Base-by-base conservation (phyloP, 2,329 filamentous ascomycete species). In the Beauveria varroae region DNA sequence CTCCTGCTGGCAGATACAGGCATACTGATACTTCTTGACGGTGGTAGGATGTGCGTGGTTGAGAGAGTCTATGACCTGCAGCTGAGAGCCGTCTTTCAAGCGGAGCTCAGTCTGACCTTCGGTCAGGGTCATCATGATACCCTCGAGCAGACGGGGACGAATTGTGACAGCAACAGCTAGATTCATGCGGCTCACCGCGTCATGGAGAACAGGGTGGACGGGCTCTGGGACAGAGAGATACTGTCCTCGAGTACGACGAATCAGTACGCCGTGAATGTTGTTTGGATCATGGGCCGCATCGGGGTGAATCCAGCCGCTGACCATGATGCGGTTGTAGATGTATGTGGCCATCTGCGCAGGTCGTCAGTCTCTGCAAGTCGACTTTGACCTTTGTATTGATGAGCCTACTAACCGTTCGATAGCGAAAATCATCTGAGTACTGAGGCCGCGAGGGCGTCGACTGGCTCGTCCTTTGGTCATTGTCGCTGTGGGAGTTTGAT, bases 121-220 rank as follows among this genome's bases (percentile, higher is more conserved):
- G 8, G 73, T 63, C 26, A 81, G 63, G 0, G 71, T 71, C n/a
- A 72, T 68, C 63, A 80, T 72, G 41, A 81, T 76, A 18, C 75
- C 75, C 22, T 75, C 72, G 30, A 78, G 77, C 60, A 78, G 78
- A 51, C 79, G 73, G 1, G 77, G 77, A 10, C 74, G 75, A 76
- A 82, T 79, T 10, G 79, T 81, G 62, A 81, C 72, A 16, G 77
- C 78, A 40, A 80, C 77, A 18, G 73, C 70, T 22, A 77, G 71
- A 64, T 80, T 79, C 60, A 81, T 72, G 57, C 73, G 73, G 57
- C 75, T 73, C 7, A 79, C 74, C 8, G 78, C 76, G 4, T 68
- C 73, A 12, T 78, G 65, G 9, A 81, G 70, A 10, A 72, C 65
- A 18, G 70, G 70, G 55, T 75, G 69, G 12, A 78, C 62, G 5